Evolutionary conservation across 768 basidiomycete genomes (phyloP).

Genomic region (Lactarius evosmus): DNA sequence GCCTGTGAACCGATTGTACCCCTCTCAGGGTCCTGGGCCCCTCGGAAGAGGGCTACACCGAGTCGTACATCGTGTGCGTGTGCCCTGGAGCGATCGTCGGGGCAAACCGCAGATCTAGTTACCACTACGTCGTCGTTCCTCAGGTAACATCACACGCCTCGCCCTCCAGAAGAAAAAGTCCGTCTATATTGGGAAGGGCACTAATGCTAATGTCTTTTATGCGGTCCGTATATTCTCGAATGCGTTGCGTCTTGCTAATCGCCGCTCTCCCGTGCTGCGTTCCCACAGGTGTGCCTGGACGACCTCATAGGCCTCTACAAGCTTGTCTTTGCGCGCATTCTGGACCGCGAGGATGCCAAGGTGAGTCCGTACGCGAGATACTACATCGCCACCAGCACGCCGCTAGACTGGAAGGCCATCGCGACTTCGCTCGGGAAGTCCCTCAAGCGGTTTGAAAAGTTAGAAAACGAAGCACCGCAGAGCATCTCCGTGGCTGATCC

Average conservation of each 20-base stretch:
- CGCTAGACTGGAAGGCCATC: background rate
- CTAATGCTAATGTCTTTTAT: background rate
- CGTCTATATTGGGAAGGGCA: background rate
- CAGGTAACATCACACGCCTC: background rate
- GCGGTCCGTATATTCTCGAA: background rate
- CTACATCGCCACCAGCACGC: background rate
- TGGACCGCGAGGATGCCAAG: background rate
- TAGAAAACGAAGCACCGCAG: background rate
- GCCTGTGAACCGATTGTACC: background rate
- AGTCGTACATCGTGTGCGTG: constrained; percentile 13
- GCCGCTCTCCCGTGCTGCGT: background rate
- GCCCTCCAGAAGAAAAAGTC: background rate
- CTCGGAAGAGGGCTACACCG: constrained; percentile 1
- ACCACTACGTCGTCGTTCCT: background rate
- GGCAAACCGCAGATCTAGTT: background rate
- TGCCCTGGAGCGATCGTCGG: constrained; percentile 16
- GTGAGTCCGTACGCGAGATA: background rate
- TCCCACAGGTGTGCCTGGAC: background rate
- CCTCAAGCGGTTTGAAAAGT: background rate
- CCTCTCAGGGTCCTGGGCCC: background rate
- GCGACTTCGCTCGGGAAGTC: background rate
- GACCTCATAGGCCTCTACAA: background rate
- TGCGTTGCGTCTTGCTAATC: background rate
- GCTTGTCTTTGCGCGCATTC: background rate
- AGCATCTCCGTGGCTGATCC: background rate